Evolutionary conservation across 208 protist genomes (phyloP), one percentile per base, ranked within the genome.

Genomic region (Crithidia fasciculata): DNA sequence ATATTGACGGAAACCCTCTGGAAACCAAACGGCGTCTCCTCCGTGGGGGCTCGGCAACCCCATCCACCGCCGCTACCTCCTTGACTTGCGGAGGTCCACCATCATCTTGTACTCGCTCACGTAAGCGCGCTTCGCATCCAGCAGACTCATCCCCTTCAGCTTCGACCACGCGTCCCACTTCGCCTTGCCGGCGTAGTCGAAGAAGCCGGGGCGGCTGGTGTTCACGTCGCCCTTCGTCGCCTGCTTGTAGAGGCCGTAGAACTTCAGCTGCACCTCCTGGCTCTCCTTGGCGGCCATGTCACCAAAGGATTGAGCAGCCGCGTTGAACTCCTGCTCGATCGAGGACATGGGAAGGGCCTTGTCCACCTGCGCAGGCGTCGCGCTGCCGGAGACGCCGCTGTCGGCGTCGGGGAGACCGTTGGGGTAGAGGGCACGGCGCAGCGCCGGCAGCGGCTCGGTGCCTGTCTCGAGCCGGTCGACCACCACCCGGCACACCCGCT

Each of bases 111-210:
- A 88, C 62, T 90, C 84, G 37, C 67, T 85, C 5, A 95, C 74
- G 57, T 98, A 98, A 55, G 84, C 79, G 50, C 81, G 78, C 84
- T 94, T 97, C 28, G 96, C 96, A 8, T 96, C 93, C 9, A 86
- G 76, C 53, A 59, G 64, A 45, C 78, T 89, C 83, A 95, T 95
- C 19, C 93, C 95, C 60, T 95, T 92, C 53, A 85, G 69, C 73
- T 73, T 74, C 37, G 88, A 88, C 95, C 96, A 98, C 65, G 95
- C 94, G 6, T 97, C 92, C 92, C 93, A 98, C 85, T 98, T 98
- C 28, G 92, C 92, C 6, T 85, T 70, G 0, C 89, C 91, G n/a
- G 87, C 86, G 69, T 71, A 61, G 69, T 95, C 91, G 77, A 95
- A 90, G n/a, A 88, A 52, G 85, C 90, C 95, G 16, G 93, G 90